Conservation (phyloP, 768 basidiomycete genomes). For the Cystobasidium ongulense region DNA sequence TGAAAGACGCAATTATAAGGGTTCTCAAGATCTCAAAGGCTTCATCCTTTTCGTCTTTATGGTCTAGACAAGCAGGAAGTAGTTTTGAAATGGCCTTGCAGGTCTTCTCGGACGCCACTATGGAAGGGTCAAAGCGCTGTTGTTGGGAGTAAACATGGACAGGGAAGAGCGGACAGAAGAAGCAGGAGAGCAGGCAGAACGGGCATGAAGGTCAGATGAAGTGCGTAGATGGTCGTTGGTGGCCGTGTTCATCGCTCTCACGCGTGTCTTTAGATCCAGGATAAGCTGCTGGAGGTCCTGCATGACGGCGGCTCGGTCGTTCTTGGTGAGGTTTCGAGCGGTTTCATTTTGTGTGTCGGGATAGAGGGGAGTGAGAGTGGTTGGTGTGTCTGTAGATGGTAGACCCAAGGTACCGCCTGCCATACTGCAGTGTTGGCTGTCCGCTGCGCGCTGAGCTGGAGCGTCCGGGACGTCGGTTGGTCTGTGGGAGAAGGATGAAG, state of each 20-base stretch:
- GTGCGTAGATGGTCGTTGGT: background rate
- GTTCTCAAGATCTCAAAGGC: background rate
- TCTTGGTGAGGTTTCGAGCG: background rate
- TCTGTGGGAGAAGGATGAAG: background rate
- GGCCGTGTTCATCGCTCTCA: background rate
- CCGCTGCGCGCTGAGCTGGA: background rate
- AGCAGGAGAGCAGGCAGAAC: background rate
- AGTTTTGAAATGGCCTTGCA: background rate
- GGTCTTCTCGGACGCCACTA: background rate
- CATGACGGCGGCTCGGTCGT: background rate
- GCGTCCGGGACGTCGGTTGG: background rate
- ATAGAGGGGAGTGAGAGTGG: background rate
- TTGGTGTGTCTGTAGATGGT: background rate
- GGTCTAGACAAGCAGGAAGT: background rate
- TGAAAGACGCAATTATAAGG: background rate
- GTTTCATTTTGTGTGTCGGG: constrained; percentile 5
- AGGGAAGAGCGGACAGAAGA: background rate
- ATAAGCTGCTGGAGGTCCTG: background rate
- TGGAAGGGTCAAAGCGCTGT: constrained; percentile 6
- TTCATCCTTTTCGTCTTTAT: background rate
- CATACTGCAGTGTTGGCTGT: background rate
- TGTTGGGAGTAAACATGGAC: background rate
- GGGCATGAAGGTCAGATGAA: background rate
- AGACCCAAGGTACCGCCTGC: background rate
- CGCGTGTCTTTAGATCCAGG: background rate